These are phyloP conservation scores for Ganoderma lucidum DNA, from an alignment of 1,284 basidiomycete species.

Conservation along the genomic window DNA sequence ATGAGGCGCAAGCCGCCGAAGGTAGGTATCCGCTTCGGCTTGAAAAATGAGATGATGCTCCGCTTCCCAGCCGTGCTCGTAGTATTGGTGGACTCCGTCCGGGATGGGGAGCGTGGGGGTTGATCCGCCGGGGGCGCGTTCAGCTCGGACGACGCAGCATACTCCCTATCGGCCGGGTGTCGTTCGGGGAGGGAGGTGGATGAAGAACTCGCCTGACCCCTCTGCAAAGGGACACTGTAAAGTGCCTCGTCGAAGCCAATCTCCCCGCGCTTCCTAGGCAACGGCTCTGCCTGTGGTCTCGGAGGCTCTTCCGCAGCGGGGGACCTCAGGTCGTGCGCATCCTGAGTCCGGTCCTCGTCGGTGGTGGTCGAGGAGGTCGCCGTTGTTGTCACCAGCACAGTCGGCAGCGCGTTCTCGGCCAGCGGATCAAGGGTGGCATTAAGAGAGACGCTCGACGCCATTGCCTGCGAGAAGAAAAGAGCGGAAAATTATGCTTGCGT, in stretches of 20 bases:
- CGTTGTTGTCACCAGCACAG: slow-evolving; percentile 32
- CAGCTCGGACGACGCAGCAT: slow-evolving; percentile 26
- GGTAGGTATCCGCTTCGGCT: slow-evolving; percentile 46
- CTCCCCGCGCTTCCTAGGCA: slow-evolving; percentile 71
- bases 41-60: slow-evolving; percentile 50
- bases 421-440: slow-evolving; percentile 31
- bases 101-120: slow-evolving; percentile 30
- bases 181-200: slow-evolving; percentile 44
- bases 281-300: slow-evolving; percentile 62
- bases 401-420: slow-evolving; percentile 34
- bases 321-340: slow-evolving; percentile 7
- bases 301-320: slow-evolving; percentile 26
- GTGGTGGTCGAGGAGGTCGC: slow-evolving; percentile 25
- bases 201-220: slow-evolving; percentile 26
- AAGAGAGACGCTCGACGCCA: slow-evolving; percentile 32
- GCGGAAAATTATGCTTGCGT: slow-evolving; percentile 42
- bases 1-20: slow-evolving; percentile 55
- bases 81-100: slow-evolving; percentile 34
- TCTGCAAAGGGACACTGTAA: slow-evolving; percentile 38
- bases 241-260: slow-evolving; percentile 63
- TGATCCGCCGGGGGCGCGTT: slow-evolving; percentile 24
- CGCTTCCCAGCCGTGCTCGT: slow-evolving; percentile 43
- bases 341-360: slow-evolving; percentile 2
- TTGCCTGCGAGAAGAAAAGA: slow-evolving; percentile 27
- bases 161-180: slow-evolving; percentile 67